A percentile compares a stretch with the other conserved stretches of the same genome.
Evolutionary conservation across 345 rosid species (phyloP).

Genomic region (Brassica carinata): DNA sequence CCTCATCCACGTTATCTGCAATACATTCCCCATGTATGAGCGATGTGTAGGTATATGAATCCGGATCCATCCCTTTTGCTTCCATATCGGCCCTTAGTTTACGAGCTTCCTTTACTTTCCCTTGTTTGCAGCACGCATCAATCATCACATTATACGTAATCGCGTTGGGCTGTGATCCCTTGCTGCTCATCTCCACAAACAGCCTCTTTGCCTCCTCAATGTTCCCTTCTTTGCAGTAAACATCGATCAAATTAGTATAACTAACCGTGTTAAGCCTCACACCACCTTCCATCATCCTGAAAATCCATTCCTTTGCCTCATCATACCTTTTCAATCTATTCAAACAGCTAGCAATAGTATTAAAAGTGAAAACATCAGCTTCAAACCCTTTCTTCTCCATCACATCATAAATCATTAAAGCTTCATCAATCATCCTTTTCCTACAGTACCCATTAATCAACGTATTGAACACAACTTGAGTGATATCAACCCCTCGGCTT

Average conservation of each 20-base stretch:
- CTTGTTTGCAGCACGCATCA: slow-evolving; percentile 66
- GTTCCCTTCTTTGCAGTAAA: slow-evolving; percentile 83
- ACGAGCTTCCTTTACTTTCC: slow-evolving; percentile 66
- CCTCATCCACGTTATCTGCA: slow-evolving; percentile 61
- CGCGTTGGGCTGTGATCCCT: slow-evolving; percentile 54
- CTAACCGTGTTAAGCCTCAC: slow-evolving; percentile 56
- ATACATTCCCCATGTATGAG: slow-evolving; percentile 79
- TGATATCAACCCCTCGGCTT: slow-evolving; percentile 51
- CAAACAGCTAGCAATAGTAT: slow-evolving; percentile 65
- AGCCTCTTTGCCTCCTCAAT: slow-evolving; percentile 70
- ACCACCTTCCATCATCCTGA: slow-evolving; percentile 58
- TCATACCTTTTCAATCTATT: slow-evolving; percentile 53
- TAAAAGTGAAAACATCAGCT: slow-evolving; percentile 63
- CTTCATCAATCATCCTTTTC: slow-evolving; percentile 72
- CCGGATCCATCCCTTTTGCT: slow-evolving; percentile 50
- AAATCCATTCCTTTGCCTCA: slow-evolving; percentile 72
- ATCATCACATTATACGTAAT: slow-evolving; percentile 69
- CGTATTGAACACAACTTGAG: slow-evolving; percentile 63
- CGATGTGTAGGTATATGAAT: slow-evolving; percentile 70
- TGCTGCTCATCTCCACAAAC: slow-evolving; percentile 60
- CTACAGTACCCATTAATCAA: slow-evolving; percentile 74
- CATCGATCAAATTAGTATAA: slow-evolving; percentile 67
- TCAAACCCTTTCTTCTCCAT: slow-evolving; percentile 78
- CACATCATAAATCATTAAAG: slow-evolving; percentile 45
- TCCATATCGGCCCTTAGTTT: slow-evolving; percentile 62